A percentile compares a stretch with the other conserved stretches of the same genome.
phyloP scores from a whole-genome alignment of 768 basidiomycete genomes.

The Cytidiella melzeri region DNA sequence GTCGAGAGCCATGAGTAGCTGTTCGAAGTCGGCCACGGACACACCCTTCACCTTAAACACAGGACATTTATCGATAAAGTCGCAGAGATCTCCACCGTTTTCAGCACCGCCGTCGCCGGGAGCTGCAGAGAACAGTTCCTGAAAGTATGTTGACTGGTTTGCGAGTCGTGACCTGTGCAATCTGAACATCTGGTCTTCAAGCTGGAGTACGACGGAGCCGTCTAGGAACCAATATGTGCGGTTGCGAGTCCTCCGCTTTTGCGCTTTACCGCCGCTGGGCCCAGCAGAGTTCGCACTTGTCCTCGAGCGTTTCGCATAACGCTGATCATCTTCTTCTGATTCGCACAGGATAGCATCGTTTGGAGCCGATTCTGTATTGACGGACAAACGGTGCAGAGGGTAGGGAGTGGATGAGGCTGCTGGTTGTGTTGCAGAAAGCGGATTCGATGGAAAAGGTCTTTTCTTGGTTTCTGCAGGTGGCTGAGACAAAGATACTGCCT shows the following conservation, averaged over 20 bases:
- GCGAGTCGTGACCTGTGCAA: constrained; percentile 31
- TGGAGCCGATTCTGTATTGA: not conserved
- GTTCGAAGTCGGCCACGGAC: constrained; percentile 28
- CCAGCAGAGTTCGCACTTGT: not conserved
- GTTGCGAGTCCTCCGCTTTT: constrained; percentile 5
- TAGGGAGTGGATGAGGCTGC: no score
- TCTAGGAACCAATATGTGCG: constrained; percentile 30
- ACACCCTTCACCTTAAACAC: constrained; percentile 23
- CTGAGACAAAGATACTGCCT: not conserved
- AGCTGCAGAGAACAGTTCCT: constrained; percentile 10
- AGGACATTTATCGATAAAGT: constrained; percentile 9
- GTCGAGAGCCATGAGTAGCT: constrained; percentile 28
- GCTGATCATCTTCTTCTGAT: not conserved
- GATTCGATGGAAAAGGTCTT: not conserved
- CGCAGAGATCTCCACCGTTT: not conserved
- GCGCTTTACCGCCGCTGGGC: not conserved
- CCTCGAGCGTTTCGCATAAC: not conserved
- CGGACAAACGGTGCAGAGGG: no score
- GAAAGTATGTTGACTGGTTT: constrained; percentile 29
- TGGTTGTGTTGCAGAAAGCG: no score
- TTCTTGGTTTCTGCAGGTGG: not conserved
- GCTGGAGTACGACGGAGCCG: constrained; percentile 30
- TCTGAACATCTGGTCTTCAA: constrained; percentile 28
- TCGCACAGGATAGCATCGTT: not conserved
- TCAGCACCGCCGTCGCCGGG: not conserved